phyloP scores from a whole-genome alignment of 2,329 filamentous ascomycete genomes.

The Pseudogymnoascus sp. region DNA sequence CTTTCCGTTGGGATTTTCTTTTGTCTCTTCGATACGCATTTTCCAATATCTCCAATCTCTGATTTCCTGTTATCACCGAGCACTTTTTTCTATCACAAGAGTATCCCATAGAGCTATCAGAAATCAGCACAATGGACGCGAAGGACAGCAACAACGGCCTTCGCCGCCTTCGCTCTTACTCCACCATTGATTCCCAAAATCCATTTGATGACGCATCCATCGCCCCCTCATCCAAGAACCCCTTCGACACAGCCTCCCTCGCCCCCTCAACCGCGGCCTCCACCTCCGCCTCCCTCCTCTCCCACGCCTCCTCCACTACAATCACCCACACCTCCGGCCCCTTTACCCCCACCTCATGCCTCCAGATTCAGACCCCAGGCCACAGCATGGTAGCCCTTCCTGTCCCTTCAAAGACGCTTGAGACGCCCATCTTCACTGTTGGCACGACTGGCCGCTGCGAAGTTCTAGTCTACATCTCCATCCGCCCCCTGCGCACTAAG shows the following conservation, averaged over 20 bases:
- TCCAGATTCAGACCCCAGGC: constrained; percentile 42
- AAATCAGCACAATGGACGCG: not conserved
- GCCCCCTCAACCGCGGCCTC: not conserved
- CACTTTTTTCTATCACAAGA: not conserved
- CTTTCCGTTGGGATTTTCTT: not conserved
- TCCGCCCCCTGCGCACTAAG: constrained; percentile 38
- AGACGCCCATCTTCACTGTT: constrained; percentile 38
- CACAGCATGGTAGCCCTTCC: constrained; percentile 37
- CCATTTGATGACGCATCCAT: not conserved
- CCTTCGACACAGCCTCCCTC: constrained; percentile 3
- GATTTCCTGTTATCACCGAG: not conserved
- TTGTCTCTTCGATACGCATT: not conserved
- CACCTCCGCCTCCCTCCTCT: not conserved
- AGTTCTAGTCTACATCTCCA: constrained; percentile 41
- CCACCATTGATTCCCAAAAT: not conserved
- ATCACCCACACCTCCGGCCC: constrained; percentile 9
- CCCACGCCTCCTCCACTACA: constrained; percentile 7
- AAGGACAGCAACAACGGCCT: not conserved
- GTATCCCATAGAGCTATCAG: not conserved
- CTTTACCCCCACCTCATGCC: constrained; percentile 36
- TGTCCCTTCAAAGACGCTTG: constrained; percentile 28
- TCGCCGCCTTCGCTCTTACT: not conserved
- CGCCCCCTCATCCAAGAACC: not conserved
- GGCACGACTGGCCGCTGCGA: constrained; percentile 28
- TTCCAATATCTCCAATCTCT: not conserved